Evolutionary conservation across 305 asterid species (phyloP).

Genomic region (Solanum chacoense): DNA sequence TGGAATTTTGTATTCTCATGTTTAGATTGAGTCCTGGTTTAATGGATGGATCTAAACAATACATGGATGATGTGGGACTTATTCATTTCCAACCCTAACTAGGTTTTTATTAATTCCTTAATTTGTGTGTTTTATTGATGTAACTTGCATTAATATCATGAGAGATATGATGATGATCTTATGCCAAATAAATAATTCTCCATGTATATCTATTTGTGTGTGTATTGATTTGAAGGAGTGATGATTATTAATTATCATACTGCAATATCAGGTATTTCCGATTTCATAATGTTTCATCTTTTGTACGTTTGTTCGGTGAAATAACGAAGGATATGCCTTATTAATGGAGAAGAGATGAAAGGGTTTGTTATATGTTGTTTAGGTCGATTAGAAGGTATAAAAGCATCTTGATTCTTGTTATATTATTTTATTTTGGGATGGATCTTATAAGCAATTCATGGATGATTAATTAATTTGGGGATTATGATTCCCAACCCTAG

Average conservation of each 20-base stretch:
- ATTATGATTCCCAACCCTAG: not conserved
- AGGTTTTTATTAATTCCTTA: not conserved
- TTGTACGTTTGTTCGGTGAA: not conserved
- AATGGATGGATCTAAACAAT: conserved; percentile 12
- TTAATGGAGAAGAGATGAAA: not conserved
- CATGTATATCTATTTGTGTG: not conserved
- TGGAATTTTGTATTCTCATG: conserved; percentile 31
- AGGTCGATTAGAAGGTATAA: not conserved
- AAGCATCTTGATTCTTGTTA: not conserved
- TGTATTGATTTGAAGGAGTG: not conserved
- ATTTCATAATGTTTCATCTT: not conserved
- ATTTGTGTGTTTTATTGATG: not conserved
- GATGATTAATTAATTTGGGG: not conserved
- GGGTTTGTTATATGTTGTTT: not conserved
- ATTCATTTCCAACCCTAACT: not conserved
- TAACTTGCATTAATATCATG: not conserved
- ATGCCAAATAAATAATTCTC: not conserved
- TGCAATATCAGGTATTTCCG: not conserved
- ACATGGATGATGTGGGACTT: conserved; percentile 6
- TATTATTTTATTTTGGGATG: not conserved
- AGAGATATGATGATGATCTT: not conserved
- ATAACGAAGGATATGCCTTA: not conserved
- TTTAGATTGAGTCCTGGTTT: conserved; percentile 26
- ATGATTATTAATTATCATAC: not conserved
- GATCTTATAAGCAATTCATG: conserved; percentile 6